Conservation (phyloP, 805 yeast genomes). For the Schizosaccharomyces japonicus region DNA sequence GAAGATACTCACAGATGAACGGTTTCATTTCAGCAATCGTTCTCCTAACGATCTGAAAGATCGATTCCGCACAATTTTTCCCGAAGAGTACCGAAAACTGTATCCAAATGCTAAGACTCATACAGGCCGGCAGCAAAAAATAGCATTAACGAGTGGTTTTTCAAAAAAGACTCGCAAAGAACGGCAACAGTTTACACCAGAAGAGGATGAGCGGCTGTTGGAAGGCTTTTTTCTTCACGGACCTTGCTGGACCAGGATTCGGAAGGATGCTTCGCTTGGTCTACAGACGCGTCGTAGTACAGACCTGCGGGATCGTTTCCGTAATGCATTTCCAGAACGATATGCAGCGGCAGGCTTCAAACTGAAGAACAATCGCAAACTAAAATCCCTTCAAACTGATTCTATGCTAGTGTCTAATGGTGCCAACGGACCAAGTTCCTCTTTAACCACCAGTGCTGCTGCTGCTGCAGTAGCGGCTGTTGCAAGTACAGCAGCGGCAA, state of each 20-base stretch:
- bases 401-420: slow-evolving; percentile 7
- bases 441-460: slow-evolving; percentile 15
- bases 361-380: background rate
- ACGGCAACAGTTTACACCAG: slow-evolving; percentile 21
- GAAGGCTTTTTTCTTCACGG: slow-evolving; percentile 22
- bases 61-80: slow-evolving; percentile 22
- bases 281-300: slow-evolving; percentile 21
- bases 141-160: slow-evolving; percentile 12
- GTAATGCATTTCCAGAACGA: slow-evolving; percentile 23
- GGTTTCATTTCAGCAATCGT: slow-evolving; percentile 20
- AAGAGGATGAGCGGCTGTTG: slow-evolving; percentile 21
- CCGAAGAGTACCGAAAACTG: slow-evolving; percentile 22
- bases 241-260: slow-evolving; percentile 24
- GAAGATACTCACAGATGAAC: slow-evolving; percentile 21
- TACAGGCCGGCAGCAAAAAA: slow-evolving; percentile 13
- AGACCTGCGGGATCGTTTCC: slow-evolving; percentile 21
- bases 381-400: background rate
- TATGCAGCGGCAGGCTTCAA: slow-evolving; percentile 24
- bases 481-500: slow-evolving; percentile 9
- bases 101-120: slow-evolving; percentile 25
- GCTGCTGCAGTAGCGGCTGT: slow-evolving; percentile 10
- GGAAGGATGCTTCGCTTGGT: slow-evolving; percentile 19
- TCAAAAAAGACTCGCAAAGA: slow-evolving; percentile 23
- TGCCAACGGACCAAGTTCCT: slow-evolving; percentile 10
- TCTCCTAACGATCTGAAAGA: slow-evolving; percentile 25